Base-by-base conservation (phyloP, 2,329 filamentous ascomycete species). In the Fusarium longipes region DNA sequence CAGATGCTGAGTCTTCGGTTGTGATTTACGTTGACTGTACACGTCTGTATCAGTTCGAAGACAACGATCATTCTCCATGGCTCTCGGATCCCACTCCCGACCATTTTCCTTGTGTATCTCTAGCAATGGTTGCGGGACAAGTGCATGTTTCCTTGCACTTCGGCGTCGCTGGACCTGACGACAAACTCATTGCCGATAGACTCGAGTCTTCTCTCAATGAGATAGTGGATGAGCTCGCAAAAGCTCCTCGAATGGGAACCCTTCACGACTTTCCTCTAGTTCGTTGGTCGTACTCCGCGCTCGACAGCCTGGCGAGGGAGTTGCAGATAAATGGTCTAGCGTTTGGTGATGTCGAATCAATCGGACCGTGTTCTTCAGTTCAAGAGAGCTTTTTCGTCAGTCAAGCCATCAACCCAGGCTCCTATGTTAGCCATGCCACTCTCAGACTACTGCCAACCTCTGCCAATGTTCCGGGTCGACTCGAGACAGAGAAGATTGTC, bases 131-230 rank as follows among this genome's bases (percentile, higher is more conserved):
- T 22, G 47, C 47, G 14, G 47, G 47, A 11, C 47, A 39, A 38
- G 47, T 30, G n/a, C 33, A 50, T 39, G 33, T 50, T 39, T 50
- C 47, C 14, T 50, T 50, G 47, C 47, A 50, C 47, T 50, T 50
- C 18, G 47, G 14, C 47, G n/a, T 50, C 30, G 25, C 33, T 30
- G 22, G 33, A 10, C 33, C 47, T n/a, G 47, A 50, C 15, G 47
- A 30, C 25, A 50, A 50, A 50, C 33, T 50, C n/a, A 50, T 50
- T 39, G 33, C 33, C 15, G 47, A 50, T 50, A 38, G n/a, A 50
- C 33, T 50, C 25, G 39, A 30, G 18, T 30, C 20, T 14, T 50
- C 33, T 39, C n/a, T 50, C 14, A 15, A 50, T 50, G 47, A 39
- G 25, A 30, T 50, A 15, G 47, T 50, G 33, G 33, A 50, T n/a